Evolutionary conservation across 176 grass and related monocot genomes (phyloP).

Genomic region (Pontederia crassipes): DNA sequence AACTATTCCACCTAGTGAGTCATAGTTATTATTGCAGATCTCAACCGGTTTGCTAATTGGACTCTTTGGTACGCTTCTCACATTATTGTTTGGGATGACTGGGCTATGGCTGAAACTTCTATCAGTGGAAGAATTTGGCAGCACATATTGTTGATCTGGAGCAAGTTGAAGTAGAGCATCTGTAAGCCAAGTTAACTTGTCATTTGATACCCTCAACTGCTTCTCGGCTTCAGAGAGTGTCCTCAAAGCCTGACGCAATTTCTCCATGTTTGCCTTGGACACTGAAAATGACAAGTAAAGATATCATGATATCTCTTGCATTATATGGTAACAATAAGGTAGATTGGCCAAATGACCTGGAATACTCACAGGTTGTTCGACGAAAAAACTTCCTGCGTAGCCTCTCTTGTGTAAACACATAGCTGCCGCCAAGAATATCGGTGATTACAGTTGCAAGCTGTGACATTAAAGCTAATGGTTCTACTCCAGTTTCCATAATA

Average conservation of each 20-base stretch:
- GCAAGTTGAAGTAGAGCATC: conserved; percentile 96
- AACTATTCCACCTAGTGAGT: conserved; percentile 19
- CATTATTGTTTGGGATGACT: conserved; percentile 3
- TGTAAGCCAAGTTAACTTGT: conserved; percentile 94
- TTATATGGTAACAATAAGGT: conserved; percentile 12
- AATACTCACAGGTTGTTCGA: conserved; percentile 55
- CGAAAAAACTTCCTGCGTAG: conserved; percentile 77
- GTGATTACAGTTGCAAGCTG: conserved; percentile 92
- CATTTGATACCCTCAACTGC: conserved; percentile 89
- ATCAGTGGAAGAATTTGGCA: conserved; percentile 60
- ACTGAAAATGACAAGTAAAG: conserved; percentile 46
- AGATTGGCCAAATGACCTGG: background rate
- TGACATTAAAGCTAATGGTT: conserved; percentile 84
- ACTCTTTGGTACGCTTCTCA: conserved; percentile 22
- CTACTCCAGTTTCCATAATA: conserved; percentile 79
- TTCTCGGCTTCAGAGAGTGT: conserved; percentile 89
- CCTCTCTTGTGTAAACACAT: conserved; percentile 44
- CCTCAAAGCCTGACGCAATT: conserved; percentile 74
- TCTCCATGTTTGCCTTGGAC: conserved; percentile 87
- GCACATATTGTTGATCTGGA: conserved; percentile 69
- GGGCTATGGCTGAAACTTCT: conserved; percentile 34
- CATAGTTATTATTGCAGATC: conserved; percentile 18
- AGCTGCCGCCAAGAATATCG: conserved; percentile 86
- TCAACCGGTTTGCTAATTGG: conserved; percentile 18
- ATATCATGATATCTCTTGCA: conserved; percentile 18